A percentile compares a stretch with the other conserved stretches of the same genome.
These are phyloP conservation scores for Lagerstroemia speciosa DNA, from an alignment of 345 rosid genomes.

Conservation along the genomic window DNA sequence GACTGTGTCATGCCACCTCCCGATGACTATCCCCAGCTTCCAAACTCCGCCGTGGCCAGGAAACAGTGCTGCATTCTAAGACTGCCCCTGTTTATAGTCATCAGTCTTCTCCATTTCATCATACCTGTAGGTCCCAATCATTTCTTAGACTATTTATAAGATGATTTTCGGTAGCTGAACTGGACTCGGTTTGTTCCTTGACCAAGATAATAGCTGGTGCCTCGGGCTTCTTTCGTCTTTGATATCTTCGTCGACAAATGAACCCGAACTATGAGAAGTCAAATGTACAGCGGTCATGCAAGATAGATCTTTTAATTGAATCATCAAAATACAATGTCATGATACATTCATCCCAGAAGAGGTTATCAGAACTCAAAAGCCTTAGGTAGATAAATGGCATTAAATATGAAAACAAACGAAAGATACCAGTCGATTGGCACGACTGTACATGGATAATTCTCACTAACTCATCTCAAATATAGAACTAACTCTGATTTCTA, in stretches of 20 bases:
- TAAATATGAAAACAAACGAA: neutral
- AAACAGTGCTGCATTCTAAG: neutral
- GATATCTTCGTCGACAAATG: neutral
- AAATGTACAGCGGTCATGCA: neutral
- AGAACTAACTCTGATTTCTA: neutral
- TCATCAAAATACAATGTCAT: neutral
- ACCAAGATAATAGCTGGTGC: neutral
- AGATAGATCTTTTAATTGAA: neutral
- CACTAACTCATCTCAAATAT: neutral
- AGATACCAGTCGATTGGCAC: neutral
- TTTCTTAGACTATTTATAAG: neutral
- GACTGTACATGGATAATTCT: neutral
- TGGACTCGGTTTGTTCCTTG: neutral
- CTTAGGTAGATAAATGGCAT: neutral
- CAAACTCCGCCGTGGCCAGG: slow-evolving; percentile 19
- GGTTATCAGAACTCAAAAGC: neutral
- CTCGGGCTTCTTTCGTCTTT: neutral
- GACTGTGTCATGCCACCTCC: slow-evolving; percentile 90
- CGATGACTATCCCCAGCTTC: slow-evolving; percentile 62
- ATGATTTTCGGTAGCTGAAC: neutral
- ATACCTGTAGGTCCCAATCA: neutral
- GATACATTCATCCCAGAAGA: neutral
- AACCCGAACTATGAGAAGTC: neutral
- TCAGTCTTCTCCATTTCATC: neutral
- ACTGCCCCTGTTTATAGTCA: slow-evolving; percentile 1